Evolutionary conservation across 2,329 filamentous ascomycete genomes (phyloP), one percentile per base, ranked within the genome.

Genomic region (Diaporthe batatas): DNA sequence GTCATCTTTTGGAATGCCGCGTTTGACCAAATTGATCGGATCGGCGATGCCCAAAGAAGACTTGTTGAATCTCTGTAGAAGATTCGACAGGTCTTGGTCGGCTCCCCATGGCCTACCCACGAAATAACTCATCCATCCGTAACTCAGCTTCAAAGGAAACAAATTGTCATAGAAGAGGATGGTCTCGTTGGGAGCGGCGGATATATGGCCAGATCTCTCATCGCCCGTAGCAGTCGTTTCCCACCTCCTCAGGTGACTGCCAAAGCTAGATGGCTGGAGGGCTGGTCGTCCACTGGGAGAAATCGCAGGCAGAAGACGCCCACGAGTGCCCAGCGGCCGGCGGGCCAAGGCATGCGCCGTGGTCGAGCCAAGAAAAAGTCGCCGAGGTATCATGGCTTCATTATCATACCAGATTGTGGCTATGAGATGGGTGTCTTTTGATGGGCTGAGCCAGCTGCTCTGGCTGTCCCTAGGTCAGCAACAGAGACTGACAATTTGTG

Each of bases 161-260:
- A 98, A 88, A 82, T 96, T 97, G 80, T 97, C 95, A 79, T 98
- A 92, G 84, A 97, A 99, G 8, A 98, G 82, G 58, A 98, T 91
- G 0, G 92, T 92, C 83, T 98, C 94, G 77, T 95, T 93, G 1
- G 91, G 84, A 3, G 86, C 88, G 14, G 93, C 88, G n/a, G 88
- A 85, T 76, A 98, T 98, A 78, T 98, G 95, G 0, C 96, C 96
- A 12, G 90, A 90, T 75, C 93, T 91, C 77, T 93, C 87, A 76
- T 90, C 89, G 68, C 88, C 90, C 14, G 86, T 82, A 71, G 82
- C 79, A 29, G 83, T 83, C 34, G 83, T 87, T 77, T 85, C 82
- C 82, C 82, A 87, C 68, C 71, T 67, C 32, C 42, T 53, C 2
- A 34, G 44, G 29, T 53, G 44, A 14, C 21, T 11, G 8, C 64